These are phyloP conservation scores for Globisporangium takayamanum DNA, from an alignment of 352 stramenopile species.

Conservation along the genomic window DNA sequence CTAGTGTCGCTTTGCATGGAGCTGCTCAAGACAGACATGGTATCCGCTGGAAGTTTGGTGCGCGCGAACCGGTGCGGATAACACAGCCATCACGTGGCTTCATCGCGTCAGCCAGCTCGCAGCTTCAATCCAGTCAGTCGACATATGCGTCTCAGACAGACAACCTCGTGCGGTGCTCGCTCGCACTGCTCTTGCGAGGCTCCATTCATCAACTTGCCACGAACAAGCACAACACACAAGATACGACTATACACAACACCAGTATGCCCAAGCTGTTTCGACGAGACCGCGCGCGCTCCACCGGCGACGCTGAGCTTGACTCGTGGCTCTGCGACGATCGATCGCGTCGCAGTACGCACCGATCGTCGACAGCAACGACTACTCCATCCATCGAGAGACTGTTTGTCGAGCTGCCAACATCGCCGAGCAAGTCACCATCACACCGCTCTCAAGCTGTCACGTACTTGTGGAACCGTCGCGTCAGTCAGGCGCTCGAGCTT, in stretches of 20 bases:
- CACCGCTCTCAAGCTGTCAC: not conserved
- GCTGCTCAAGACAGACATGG: too few species aligned
- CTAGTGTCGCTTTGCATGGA: too few species aligned
- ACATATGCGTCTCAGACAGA: too few species aligned
- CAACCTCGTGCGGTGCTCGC: too few species aligned
- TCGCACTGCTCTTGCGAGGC: too few species aligned
- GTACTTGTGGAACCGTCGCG: slow-evolving; percentile 7
- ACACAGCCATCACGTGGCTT: not conserved
- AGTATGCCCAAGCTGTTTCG: not conserved
- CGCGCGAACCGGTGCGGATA: too few species aligned
- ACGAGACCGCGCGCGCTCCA: not conserved
- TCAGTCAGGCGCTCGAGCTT: slow-evolving; percentile 4
- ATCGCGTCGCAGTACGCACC: not conserved
- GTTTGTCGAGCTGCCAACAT: not conserved
- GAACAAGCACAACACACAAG: too few species aligned
- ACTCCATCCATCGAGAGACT: not conserved
- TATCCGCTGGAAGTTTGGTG: too few species aligned
- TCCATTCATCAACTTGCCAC: too few species aligned
- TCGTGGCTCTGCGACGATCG: slow-evolving; percentile 8
- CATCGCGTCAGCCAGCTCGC: not conserved
- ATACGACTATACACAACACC: not conserved
- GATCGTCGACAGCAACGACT: not conserved
- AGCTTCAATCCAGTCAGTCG: too few species aligned
- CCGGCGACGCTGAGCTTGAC: slow-evolving; percentile 3
- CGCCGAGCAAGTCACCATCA: not conserved